phyloP scores from a whole-genome alignment of 2,329 filamentous ascomycete species.

The Tothia fuscella region DNA sequence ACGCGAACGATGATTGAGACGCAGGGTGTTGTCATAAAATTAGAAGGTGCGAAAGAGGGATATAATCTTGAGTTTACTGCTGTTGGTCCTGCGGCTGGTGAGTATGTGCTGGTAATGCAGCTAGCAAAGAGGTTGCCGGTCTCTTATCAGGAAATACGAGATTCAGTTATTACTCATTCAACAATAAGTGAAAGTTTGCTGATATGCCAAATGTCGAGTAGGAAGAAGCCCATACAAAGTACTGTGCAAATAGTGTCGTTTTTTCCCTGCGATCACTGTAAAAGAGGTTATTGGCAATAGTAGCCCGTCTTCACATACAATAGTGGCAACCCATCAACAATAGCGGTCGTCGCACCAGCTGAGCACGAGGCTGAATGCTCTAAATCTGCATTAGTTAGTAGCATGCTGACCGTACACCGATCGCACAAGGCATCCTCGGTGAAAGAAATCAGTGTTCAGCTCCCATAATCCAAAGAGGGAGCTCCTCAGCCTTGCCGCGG shows the following conservation, averaged over 20 bases:
- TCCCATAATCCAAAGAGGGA: too few species aligned
- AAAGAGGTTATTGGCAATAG: too few species aligned
- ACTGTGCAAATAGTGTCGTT: too few species aligned
- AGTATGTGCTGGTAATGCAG: constrained; percentile 6
- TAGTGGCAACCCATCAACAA: background rate
- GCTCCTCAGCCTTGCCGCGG: too few species aligned
- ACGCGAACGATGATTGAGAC: constrained; percentile 13
- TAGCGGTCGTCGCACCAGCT: background rate
- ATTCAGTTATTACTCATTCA: background rate
- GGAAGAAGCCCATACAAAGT: background rate
- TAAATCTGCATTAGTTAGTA: too few species aligned
- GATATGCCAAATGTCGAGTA: background rate
- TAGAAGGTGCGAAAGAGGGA: background rate
- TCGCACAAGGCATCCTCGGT: too few species aligned
- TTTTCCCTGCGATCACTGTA: too few species aligned
- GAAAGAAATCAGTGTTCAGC: too few species aligned
- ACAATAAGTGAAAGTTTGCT: constrained; percentile 2
- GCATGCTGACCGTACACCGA: too few species aligned
- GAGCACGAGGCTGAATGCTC: too few species aligned
- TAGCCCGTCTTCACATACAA: background rate
- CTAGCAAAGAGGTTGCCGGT: background rate
- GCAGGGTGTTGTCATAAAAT: background rate
- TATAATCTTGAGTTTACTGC: background rate
- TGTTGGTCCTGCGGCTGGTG: constrained; percentile 11
- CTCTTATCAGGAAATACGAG: background rate